These are phyloP conservation scores for Euclidium syriacum DNA, from an alignment of 345 rosid genomes.

Conservation along the genomic window DNA sequence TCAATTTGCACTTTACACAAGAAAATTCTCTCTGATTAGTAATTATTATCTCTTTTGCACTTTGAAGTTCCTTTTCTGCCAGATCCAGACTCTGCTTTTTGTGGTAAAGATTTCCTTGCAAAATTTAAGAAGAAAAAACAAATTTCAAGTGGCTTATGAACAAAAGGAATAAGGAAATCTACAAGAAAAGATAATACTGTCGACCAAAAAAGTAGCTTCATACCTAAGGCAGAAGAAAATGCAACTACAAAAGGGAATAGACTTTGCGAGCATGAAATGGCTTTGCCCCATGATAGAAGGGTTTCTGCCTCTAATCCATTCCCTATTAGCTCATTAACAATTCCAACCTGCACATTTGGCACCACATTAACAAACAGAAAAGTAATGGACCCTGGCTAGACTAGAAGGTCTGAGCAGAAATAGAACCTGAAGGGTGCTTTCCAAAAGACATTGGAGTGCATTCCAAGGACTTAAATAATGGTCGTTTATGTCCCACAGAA, in stretches of 20 bases:
- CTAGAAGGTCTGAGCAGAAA: conserved; percentile 21
- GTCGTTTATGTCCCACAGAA: conserved; percentile 39
- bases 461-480: conserved; percentile 84
- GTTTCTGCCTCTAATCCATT: conserved; percentile 75
- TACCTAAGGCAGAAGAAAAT: conserved; percentile 79
- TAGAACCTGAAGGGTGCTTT: conserved; percentile 86
- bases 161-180: conserved; percentile 4
- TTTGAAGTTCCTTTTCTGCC: conserved; percentile 64
- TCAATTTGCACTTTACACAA: conserved; percentile 61
- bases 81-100: conserved; percentile 53
- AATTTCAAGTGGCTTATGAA: conserved; percentile 9
- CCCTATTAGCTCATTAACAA: conserved; percentile 66
- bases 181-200: neutral
- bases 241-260: conserved; percentile 58
- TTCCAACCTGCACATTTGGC: conserved; percentile 54
- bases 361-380: conserved; percentile 13
- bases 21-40: conserved; percentile 33
- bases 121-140: conserved; percentile 9
- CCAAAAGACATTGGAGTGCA: conserved; percentile 77
- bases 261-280: conserved; percentile 51
- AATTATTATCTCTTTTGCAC: conserved; percentile 48
- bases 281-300: conserved; percentile 74
- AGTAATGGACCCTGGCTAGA: neutral
- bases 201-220: neutral
- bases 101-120: conserved; percentile 62